Conservation (phyloP, 2,329 filamentous ascomycete genomes). For the Fusarium udum region DNA sequence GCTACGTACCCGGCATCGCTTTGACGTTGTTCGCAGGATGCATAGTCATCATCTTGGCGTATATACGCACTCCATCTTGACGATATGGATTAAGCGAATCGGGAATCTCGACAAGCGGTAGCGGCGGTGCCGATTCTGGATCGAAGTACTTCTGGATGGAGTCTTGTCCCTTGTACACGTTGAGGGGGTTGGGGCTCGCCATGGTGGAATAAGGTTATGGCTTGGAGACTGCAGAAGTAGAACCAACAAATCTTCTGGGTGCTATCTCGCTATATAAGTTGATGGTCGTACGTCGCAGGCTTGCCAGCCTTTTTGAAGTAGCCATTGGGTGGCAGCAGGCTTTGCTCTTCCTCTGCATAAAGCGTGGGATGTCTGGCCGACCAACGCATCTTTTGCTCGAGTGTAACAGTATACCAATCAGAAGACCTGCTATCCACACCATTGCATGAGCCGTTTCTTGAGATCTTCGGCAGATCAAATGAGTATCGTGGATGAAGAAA, state of each 20-base stretch:
- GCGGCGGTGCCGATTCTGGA: slow-evolving; percentile 64
- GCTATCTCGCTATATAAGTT: neutral
- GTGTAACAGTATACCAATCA: slow-evolving; percentile 1
- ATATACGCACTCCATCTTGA: slow-evolving; percentile 67
- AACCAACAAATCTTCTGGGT: neutral
- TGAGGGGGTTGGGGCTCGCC: slow-evolving; percentile 49
- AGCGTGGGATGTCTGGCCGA: slow-evolving; percentile 6
- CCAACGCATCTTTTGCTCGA: neutral
- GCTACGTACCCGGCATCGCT: slow-evolving; percentile 61
- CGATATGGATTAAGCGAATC: slow-evolving; percentile 65
- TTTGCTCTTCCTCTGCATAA: slow-evolving; percentile 4
- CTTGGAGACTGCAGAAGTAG: neutral
- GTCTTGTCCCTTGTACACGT: slow-evolving; percentile 67
- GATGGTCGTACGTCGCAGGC: fast-evolving
- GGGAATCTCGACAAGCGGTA: slow-evolving; percentile 71
- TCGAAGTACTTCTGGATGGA: slow-evolving; percentile 68
- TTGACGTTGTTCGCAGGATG: slow-evolving; percentile 74
- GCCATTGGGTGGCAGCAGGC: neutral
- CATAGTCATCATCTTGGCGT: slow-evolving; percentile 73
- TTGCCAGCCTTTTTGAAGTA: neutral
- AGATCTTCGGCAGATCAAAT: neutral
- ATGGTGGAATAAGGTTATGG: slow-evolving; percentile 26
- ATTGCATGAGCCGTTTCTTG: neutral
- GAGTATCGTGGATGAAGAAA: neutral
- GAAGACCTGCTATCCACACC: neutral